A percentile compares a stretch with the other conserved stretches of the same genome.
Conservation (phyloP, 83 land plant genomes). For the Diphasiastrum complanatum region DNA sequence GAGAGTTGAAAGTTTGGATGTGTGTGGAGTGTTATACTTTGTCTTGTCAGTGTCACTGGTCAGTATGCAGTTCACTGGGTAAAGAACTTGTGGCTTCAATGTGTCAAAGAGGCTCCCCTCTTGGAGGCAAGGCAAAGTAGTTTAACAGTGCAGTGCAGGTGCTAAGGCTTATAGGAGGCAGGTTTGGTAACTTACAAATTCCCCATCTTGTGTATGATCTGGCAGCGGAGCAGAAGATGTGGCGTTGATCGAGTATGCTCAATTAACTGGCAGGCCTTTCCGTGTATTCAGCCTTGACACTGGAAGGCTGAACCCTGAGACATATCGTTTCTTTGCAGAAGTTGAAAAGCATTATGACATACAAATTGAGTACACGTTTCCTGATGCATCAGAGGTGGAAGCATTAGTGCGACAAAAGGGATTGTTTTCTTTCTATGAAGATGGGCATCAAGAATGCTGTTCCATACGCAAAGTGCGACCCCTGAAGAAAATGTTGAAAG, state of each 20-base stretch:
- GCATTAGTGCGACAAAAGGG: constrained; percentile 69
- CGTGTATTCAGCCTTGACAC: constrained; percentile 93
- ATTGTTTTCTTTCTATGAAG: constrained; percentile 84
- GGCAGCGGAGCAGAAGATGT: constrained; percentile 98
- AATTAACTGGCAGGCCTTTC: constrained; percentile 73
- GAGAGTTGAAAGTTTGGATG: no score
- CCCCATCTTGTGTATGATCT: not conserved
- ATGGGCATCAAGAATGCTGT: constrained; percentile 98
- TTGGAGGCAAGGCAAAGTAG: no score
- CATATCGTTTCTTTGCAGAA: constrained; percentile 60
- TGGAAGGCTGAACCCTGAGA: constrained; percentile 88
- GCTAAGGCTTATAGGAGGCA: not conserved
- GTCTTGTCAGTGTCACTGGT: no score
- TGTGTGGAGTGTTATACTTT: no score
- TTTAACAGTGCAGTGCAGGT: not conserved
- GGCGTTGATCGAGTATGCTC: constrained; percentile 86
- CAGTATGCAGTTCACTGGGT: no score
- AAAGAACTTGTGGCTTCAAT: no score
- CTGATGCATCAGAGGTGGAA: constrained; percentile 82
- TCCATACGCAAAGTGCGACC: constrained; percentile 83
- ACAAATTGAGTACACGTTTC: constrained; percentile 88
- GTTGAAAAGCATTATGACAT: constrained; percentile 90
- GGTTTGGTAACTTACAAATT: not conserved
- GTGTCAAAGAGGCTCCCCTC: no score
- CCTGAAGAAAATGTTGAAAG: constrained; percentile 65